Evolutionary conservation across 495 filamentous ascomycete genomes (phyloP), one percentile per base, ranked within the genome.

Genomic region (Penicillium atrosanguineum): DNA sequence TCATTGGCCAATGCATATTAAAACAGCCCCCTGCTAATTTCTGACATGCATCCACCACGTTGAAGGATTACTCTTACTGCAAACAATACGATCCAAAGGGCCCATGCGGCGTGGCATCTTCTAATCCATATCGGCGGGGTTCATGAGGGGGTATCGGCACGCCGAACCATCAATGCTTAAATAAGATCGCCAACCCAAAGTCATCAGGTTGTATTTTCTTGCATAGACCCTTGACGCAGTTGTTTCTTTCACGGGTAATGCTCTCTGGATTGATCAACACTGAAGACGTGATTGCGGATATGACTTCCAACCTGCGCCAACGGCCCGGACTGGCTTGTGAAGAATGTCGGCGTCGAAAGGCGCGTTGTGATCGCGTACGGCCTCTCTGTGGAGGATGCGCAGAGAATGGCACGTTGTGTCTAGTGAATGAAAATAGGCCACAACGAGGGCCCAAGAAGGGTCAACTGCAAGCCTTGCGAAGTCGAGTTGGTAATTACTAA

Each of bases 261-360:
- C 41, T 44, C 25, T 20, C n/a, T 11, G 20, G 20, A 23, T 4
- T 20, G 15, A 23, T 25, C 26, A 44, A 11, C 18, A 1, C 16
- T 29, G 20, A 29, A 15, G 16, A 46, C 29, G 26, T n/a, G 18
- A 31, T 26, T 29, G 14, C 15, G 9, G 26, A 29, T 34, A 31
- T 46, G 23, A 4, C 44, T 26, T 16, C 44, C 3, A 46, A 6
- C 31, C 29, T 46, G 8, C 44, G 46, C 19, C 52, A 55, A 45
- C 48, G 52, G 36, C 53, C 53, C 2, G 57, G 57, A 12, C 45
- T 60, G 25, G 57, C 57, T 5, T 60, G 57, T n/a, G 57, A 60
- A 31, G 57, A 60, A 52, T 60, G 57, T 37, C 57, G 57, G 18
- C 47, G 55, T 16, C 55, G 53, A 40, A 60, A 60, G 19, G 53